A percentile compares a stretch with the other conserved stretches of the same genome.
phyloP scores from a whole-genome alignment of 345 rosid species.

The Iberis pinnata region DNA sequence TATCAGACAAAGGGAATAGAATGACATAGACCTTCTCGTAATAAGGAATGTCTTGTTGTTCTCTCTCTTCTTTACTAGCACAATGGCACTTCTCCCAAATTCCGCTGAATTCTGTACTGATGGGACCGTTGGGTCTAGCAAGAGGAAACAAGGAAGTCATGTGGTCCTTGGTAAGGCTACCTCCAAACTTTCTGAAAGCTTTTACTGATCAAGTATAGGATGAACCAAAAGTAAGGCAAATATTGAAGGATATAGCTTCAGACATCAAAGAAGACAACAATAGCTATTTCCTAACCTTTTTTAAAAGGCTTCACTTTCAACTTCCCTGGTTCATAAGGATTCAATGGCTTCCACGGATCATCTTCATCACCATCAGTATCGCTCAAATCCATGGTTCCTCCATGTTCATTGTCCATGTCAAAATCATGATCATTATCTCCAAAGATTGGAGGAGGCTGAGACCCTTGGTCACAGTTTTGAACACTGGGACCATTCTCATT shows the following conservation, averaged over 20 bases:
- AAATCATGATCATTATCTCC: conserved; percentile 37
- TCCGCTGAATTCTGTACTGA: conserved; percentile 63
- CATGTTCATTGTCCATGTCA: conserved; percentile 45
- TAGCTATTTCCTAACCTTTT: conserved; percentile 48
- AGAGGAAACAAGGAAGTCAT: conserved; percentile 62
- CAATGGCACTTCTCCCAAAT: conserved; percentile 47
- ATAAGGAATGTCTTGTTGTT: conserved; percentile 39
- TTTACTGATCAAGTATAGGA: conserved; percentile 48
- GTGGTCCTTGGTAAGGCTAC: conserved; percentile 29
- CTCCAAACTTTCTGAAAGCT: conserved; percentile 40
- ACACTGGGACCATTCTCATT: conserved; percentile 31
- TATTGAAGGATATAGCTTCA: conserved; percentile 3
- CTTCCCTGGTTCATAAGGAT: conserved; percentile 90
- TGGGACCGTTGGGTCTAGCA: conserved; percentile 58
- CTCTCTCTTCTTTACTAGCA: conserved; percentile 27
- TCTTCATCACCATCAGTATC: conserved; percentile 57
- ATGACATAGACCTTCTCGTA: conserved; percentile 65
- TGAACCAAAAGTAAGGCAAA: conserved; percentile 14
- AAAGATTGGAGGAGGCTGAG: conserved; percentile 29
- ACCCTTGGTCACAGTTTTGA: conserved; percentile 32
- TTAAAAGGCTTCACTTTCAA: conserved; percentile 77
- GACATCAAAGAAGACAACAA: conserved; percentile 6
- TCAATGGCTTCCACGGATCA: conserved; percentile 92
- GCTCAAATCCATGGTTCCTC: conserved; percentile 43
- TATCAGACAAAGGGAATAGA: conserved; percentile 6